Conservation (phyloP, 306 rosid species). For the Carpinus fangiana region DNA sequence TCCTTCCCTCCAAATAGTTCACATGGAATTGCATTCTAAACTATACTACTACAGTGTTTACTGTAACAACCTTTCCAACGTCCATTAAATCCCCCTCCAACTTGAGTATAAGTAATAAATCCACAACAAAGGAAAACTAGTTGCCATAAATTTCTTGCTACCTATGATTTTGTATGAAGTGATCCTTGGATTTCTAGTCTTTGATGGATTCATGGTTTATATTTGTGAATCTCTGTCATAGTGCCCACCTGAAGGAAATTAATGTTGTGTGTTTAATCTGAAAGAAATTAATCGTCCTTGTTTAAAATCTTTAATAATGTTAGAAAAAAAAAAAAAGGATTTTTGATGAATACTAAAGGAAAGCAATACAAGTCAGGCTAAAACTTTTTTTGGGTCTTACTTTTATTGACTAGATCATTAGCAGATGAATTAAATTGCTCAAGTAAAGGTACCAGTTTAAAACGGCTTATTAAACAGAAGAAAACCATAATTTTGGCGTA, state of each 20-base stretch:
- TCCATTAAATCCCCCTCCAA: not conserved
- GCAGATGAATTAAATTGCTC: not conserved
- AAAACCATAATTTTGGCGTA: not conserved
- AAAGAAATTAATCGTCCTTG: conserved; percentile 8
- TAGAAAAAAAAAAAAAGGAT: not conserved
- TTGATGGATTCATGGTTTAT: not conserved
- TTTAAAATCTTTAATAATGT: not conserved
- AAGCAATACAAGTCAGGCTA: not conserved
- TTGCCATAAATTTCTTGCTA: not conserved
- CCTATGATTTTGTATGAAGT: not conserved
- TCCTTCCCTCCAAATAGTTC: no score
- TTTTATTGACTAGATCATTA: not conserved
- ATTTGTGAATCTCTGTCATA: not conserved
- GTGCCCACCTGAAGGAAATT: not conserved
- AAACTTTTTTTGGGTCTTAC: not conserved
- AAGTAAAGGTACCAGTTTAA: not conserved
- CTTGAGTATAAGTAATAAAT: not conserved
- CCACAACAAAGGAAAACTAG: not conserved
- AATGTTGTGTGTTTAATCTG: not conserved
- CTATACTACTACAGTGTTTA: not conserved
- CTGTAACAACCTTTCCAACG: not conserved
- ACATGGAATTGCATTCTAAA: not conserved
- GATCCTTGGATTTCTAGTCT: not conserved
- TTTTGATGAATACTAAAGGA: not conserved
- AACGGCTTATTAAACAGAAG: not conserved